These are phyloP conservation scores for Biscogniauxia sp. DNA, from an alignment of 2,329 filamentous ascomycete genomes.

Conservation along the genomic window DNA sequence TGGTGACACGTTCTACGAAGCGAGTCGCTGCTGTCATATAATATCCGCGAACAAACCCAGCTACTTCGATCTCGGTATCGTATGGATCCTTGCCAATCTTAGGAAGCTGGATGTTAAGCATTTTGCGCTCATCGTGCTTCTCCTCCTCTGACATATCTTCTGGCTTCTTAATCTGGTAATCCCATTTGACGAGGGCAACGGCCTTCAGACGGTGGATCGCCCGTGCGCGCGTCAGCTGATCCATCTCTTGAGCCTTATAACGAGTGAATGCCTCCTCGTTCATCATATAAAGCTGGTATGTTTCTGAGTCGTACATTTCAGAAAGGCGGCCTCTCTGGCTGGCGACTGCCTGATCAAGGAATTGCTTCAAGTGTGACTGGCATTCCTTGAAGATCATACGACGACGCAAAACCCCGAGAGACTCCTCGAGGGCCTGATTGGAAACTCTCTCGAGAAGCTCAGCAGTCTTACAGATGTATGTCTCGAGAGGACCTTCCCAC, in stretches of 20 bases:
- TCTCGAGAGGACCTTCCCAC: slow-evolving; percentile 55
- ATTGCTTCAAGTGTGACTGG: slow-evolving; percentile 40
- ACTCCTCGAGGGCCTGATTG: slow-evolving; percentile 42
- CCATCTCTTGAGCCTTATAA: slow-evolving; percentile 46
- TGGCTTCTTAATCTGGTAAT: slow-evolving; percentile 18
- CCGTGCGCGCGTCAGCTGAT: slow-evolving; percentile 45
- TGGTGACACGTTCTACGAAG: slow-evolving; percentile 55
- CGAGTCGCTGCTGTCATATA: slow-evolving; percentile 65
- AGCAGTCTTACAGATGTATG: slow-evolving; percentile 48
- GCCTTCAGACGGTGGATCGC: slow-evolving; percentile 49
- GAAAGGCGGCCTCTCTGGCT: slow-evolving; percentile 38
- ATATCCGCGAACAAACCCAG: slow-evolving; percentile 64
- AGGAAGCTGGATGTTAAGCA: slow-evolving; percentile 40
- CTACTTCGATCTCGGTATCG: slow-evolving; percentile 57
- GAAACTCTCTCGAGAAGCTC: slow-evolving; percentile 47
- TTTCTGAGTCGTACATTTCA: slow-evolving; percentile 52
- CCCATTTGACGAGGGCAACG: slow-evolving; percentile 37
- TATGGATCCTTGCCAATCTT: slow-evolving; percentile 59
- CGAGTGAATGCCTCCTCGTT: slow-evolving; percentile 47
- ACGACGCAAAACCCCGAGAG: slow-evolving; percentile 47
- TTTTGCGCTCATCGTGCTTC: slow-evolving; percentile 41
- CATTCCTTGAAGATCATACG: slow-evolving; percentile 50
- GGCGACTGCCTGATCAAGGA: slow-evolving; percentile 40
- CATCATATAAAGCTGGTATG: slow-evolving; percentile 55
- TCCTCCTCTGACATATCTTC: slow-evolving; percentile 49